Conservation (phyloP, 345 rosid genomes). For the Eucalyptus erythrocorys region DNA sequence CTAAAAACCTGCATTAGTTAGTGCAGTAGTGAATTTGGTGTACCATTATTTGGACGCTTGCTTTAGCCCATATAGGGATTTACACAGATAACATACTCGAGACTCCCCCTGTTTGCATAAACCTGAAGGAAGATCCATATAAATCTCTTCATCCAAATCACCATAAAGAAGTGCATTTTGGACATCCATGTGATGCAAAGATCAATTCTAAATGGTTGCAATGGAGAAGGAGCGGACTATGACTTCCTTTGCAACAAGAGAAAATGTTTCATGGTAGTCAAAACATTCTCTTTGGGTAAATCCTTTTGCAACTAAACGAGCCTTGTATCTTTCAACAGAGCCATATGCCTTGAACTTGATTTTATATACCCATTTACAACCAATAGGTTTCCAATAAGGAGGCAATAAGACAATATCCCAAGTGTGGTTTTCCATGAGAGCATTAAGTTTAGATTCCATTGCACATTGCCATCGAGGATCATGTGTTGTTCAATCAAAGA, state of each 20-base stretch:
- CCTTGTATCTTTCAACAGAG: background rate
- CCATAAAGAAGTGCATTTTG: no score
- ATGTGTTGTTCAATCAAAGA: background rate
- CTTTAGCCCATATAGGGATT: no score
- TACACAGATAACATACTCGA: no score
- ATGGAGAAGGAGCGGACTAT: background rate
- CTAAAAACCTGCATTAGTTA: no score
- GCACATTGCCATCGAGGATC: background rate
- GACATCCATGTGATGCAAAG: no score
- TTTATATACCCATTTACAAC: background rate
- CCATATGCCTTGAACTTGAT: background rate
- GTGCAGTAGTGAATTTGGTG: no score
- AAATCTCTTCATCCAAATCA: no score
- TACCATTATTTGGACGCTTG: no score
- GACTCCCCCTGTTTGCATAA: no score
- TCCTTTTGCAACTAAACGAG: background rate
- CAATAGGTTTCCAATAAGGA: no score
- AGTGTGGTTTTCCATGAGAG: background rate
- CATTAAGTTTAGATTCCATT: no score
- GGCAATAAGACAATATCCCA: background rate
- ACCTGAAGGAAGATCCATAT: no score
- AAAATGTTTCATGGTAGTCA: background rate
- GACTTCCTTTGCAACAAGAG: background rate
- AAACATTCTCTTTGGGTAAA: background rate
- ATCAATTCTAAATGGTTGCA: background rate